These are phyloP conservation scores for Uronychia setigera DNA, from an alignment of 73 alveolate species.

Conservation along the genomic window DNA sequence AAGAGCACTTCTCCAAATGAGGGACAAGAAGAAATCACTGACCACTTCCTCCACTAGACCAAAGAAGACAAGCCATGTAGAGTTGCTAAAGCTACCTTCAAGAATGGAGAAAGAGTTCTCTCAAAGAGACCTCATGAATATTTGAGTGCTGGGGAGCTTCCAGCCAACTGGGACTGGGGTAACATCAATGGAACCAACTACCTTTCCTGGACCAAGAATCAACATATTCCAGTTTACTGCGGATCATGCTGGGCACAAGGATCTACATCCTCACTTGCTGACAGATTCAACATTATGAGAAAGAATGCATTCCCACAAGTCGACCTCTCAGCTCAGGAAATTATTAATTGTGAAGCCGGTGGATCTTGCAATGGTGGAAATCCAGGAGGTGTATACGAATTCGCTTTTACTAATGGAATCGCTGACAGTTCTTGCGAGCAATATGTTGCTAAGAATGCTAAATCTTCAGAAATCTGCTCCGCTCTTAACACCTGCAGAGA, in stretches of 20 bases:
- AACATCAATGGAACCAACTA: constrained; percentile 69
- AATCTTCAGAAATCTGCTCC: constrained; percentile 54
- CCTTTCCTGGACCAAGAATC: constrained; percentile 82
- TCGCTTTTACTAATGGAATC: constrained; percentile 67
- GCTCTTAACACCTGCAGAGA: constrained; percentile 61
- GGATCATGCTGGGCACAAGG: constrained; percentile 94
- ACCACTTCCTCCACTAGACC: constrained; percentile 34
- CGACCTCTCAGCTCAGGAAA: constrained; percentile 66
- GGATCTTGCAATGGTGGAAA: constrained; percentile 88
- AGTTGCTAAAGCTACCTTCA: constrained; percentile 40
- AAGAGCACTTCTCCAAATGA: constrained; percentile 16
- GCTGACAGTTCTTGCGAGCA: constrained; percentile 80
- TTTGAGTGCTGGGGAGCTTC: constrained; percentile 51
- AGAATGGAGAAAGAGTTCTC: constrained; percentile 18
- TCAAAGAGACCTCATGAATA: constrained; percentile 51
- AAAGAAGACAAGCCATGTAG: constrained; percentile 20
- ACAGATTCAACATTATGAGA: constrained; percentile 79
- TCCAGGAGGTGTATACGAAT: constrained; percentile 73
- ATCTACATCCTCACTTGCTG: constrained; percentile 85
- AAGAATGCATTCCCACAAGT: constrained; percentile 74
- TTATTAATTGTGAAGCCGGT: constrained; percentile 86
- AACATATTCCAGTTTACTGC: constrained; percentile 82
- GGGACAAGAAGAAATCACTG: constrained; percentile 30
- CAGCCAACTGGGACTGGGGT: constrained; percentile 81
- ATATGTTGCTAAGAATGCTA: constrained; percentile 66